Base-by-base conservation (phyloP, 306 rosid genomes). In the Neltuma alba region DNA sequence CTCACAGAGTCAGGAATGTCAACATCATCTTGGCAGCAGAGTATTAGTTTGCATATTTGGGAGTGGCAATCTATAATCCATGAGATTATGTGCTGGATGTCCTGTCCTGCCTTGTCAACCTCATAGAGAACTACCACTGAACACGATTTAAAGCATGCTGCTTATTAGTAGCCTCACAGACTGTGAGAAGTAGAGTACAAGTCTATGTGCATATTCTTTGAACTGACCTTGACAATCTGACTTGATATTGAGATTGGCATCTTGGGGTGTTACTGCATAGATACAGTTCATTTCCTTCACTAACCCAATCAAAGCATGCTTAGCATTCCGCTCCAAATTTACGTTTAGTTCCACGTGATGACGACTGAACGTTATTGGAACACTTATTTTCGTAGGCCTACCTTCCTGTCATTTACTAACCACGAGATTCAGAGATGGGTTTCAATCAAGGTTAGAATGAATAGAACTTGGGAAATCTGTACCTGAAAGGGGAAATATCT, bases 341-440 rank as follows among this genome's bases (percentile, higher is more conserved):
- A 89, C 89, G 83, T 94, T 86, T 50, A 92, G 84, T 82, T 94
- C 97, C 87, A 88, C 83, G 82, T 94, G 98, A 83, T 91, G 87
- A 77, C 88, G 16, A 73, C 97, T 92, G 60, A 85, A 91, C n/a
- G 92, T 78, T 69, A 94, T 28, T 74, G 97, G 97, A 83, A 92
- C 92, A 55, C 79, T 81, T 25, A 86, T 89, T 89, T 92, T 89
- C 79, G 31, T 70, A 61, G 88, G 80, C 83, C 82, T 81, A 80
- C 86, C 86, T 82, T 92, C 97, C 98, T 94, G 89, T 84, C 80
- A 83, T 33, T 28, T 20, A 25, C 13, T 47, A 37, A 50, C 61
- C 34, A 47, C 75, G 79, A 83, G 78, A 47, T 81, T 76, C 3
- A 36, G 77, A 47, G 28, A 37, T 62, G 28, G 20, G 76, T 50